Evolutionary conservation across 192 early-diverging fungal genomes (phyloP).

Genomic region (Linnemannia elongata): DNA sequence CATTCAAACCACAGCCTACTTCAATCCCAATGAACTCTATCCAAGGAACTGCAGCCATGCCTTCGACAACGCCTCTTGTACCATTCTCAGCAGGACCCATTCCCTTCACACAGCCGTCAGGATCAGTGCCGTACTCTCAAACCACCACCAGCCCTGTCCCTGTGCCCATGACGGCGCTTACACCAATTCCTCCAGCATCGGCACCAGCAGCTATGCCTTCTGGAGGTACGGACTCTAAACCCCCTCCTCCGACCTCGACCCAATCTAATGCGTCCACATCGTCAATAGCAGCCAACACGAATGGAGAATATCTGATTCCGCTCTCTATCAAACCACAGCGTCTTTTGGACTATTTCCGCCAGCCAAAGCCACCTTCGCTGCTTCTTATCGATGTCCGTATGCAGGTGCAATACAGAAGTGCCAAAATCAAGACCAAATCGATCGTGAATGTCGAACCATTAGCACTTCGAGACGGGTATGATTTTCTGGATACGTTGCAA

Average conservation of each 20-base stretch:
- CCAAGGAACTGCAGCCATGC: background rate
- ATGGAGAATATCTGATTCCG: slow-evolving; percentile 40
- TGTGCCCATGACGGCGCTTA: slow-evolving; percentile 13
- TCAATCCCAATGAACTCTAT: background rate
- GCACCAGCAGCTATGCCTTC: slow-evolving; percentile 13
- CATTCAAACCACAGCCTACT: background rate
- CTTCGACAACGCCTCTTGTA: background rate
- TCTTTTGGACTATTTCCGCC: slow-evolving; percentile 54
- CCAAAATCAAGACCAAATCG: slow-evolving; percentile 75
- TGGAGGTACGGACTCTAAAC: slow-evolving; percentile 12
- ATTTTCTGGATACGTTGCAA: background rate
- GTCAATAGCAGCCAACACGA: slow-evolving; percentile 11
- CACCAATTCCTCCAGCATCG: slow-evolving; percentile 23
- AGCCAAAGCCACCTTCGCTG: slow-evolving; percentile 56
- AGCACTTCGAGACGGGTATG: slow-evolving; percentile 69
- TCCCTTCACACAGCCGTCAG: slow-evolving; percentile 11
- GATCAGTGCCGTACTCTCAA: background rate
- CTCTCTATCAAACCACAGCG: slow-evolving; percentile 54
- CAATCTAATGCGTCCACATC: background rate
- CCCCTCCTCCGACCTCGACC: slow-evolving; percentile 15
- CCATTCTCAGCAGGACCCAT: slow-evolving; percentile 8
- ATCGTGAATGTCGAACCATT: slow-evolving; percentile 85
- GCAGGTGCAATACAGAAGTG: slow-evolving; percentile 74
- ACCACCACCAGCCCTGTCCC: slow-evolving; percentile 13
- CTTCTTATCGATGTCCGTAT: slow-evolving; percentile 86